Evolutionary conservation across 2,329 filamentous ascomycete species (phyloP).

Genomic region (Sarocladiaceae sp.): DNA sequence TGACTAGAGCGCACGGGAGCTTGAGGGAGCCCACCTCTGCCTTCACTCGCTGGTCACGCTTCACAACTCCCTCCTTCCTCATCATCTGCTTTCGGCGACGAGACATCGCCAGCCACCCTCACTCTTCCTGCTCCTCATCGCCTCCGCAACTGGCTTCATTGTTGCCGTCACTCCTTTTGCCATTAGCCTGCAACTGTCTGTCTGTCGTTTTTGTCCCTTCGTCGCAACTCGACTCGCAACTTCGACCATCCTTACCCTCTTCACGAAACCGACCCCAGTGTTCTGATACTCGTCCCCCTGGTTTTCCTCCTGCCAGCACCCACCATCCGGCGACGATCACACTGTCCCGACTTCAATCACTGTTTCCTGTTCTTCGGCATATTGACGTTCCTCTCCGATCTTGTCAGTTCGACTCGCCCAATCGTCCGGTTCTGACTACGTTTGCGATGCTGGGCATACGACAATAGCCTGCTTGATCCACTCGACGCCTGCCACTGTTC

Average conservation of each 20-base stretch:
- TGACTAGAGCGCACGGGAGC: not conserved
- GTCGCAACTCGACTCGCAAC: not conserved
- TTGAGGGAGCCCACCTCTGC: not conserved
- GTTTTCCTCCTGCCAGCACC: not conserved
- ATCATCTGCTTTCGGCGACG: constrained; percentile 6
- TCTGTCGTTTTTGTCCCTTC: constrained; percentile 4
- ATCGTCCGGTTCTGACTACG: constrained; percentile 1
- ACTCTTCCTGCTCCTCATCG: not conserved
- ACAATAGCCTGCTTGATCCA: not conserved
- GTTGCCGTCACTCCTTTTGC: not conserved
- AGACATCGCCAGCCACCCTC: constrained; percentile 10
- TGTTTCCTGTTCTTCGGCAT: constrained; percentile 2
- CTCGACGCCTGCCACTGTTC: not conserved
- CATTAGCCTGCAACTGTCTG: not conserved
- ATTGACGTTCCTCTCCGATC: not conserved
- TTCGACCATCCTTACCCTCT: not conserved
- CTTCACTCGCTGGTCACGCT: not conserved
- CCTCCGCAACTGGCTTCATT: not conserved
- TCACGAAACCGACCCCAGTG: constrained; percentile 7
- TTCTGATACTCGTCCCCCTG: constrained; percentile 8
- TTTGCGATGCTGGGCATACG: constrained; percentile 4
- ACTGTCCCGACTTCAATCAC: constrained; percentile 7
- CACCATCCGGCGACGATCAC: constrained; percentile 9
- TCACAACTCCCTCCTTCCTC: not conserved
- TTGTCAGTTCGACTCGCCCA: not conserved